These are phyloP conservation scores for Graphiopsis chlorocephala DNA, from an alignment of 2,329 filamentous ascomycete genomes.

Conservation along the genomic window DNA sequence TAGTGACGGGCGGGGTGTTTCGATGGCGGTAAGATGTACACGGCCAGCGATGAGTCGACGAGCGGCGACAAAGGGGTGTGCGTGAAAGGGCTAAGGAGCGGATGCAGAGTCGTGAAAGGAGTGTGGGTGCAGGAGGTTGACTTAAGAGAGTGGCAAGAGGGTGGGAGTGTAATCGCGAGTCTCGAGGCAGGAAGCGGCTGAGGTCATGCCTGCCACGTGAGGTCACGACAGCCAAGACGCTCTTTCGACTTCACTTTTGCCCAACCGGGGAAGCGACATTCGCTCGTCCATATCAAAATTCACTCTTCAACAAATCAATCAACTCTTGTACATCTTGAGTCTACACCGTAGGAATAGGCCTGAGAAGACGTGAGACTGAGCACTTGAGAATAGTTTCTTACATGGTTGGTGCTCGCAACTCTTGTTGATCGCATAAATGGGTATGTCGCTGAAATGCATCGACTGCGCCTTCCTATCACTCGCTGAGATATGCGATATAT, in stretches of 20 bases:
- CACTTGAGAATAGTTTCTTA: neutral
- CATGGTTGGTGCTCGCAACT: neutral
- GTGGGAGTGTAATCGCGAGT: neutral
- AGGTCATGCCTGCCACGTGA: neutral
- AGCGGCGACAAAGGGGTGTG: neutral
- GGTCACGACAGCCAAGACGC: neutral
- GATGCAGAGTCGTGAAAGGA: constrained; percentile 4
- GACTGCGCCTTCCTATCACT: neutral
- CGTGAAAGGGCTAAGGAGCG: neutral
- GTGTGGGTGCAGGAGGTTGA: neutral
- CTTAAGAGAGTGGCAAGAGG: neutral
- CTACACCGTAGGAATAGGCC: neutral
- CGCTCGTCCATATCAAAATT: neutral
- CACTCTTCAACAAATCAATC: neutral
- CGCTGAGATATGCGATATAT: neutral
- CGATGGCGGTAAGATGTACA: constrained; percentile 1
- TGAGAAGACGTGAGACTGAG: neutral
- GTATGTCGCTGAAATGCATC: constrained; percentile 7
- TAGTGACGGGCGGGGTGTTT: neutral
- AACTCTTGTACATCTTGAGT: neutral
- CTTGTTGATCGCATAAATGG: neutral
- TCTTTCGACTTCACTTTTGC: neutral
- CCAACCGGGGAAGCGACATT: neutral
- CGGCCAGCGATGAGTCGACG: neutral
- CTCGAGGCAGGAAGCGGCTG: neutral